Base-by-base conservation (phyloP, 2,329 filamentous ascomycete species). In the Akanthomyces dipterigenus region DNA sequence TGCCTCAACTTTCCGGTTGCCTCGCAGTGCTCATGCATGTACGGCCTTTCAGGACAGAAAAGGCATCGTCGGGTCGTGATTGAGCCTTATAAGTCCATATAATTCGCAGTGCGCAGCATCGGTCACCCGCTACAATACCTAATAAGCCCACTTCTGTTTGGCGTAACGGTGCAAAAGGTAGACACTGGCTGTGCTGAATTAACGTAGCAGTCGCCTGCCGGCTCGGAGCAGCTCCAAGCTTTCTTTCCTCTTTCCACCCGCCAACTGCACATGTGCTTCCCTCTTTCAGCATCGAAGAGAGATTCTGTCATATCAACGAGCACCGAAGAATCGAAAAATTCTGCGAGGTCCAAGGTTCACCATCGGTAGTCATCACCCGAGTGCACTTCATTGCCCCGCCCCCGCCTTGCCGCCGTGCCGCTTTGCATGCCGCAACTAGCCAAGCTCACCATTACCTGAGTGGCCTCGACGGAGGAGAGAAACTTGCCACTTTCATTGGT, bases 371-470 rank as follows among this genome's bases (percentile, higher is more conserved):
- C 28, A 26, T 12, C 34, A 8, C 18, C 12, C 20, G 14, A 24
- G 24, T 48, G 55, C 40, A 43, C 8, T 11, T 55, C 38, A 34
- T 14, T 59, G 48, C 56, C 56, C 56, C 56, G 56, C 56, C 46
- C 56, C 56, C 56, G 56, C 56, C 56, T 51, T 59, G 56, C 55
- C 46, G 22, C 45, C 24, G 16, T 42, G 46, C 22, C n/a, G n/a
- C 46, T 51, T 51, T 26, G 12, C 46, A 50, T 38, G 46, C 56
- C 26, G 55, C 55, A 36, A 28, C 31, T 36, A 24, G 45, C 18
- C 34, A 43, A 22, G 26, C 24, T 45, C 26, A 3, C 36, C 20
- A 24, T 24, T n/a, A 11, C 31, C 16, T 55, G 22, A 48, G 36
- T 5, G 20, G 11, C 16, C 16, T 20, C 5, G 26, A 22, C 4